These are phyloP conservation scores for Fraxinus baroniana DNA, from an alignment of 305 asterid species.

Conservation along the genomic window DNA sequence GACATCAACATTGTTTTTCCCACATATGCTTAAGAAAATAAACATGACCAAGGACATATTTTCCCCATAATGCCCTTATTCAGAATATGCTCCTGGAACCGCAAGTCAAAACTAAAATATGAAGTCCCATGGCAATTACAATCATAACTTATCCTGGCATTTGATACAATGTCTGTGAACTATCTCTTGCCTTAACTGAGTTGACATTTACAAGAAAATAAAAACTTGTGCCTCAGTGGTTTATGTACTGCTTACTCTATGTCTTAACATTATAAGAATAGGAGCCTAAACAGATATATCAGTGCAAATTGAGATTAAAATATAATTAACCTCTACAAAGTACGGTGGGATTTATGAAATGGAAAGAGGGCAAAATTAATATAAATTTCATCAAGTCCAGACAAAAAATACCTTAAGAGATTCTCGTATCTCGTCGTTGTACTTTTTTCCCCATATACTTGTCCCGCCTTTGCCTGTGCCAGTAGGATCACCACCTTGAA, in stretches of 20 bases:
- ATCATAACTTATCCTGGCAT: background rate
- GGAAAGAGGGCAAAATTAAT: constrained; percentile 14
- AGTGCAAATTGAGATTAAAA: background rate
- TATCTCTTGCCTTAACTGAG: background rate
- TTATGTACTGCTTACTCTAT: background rate
- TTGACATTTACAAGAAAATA: background rate
- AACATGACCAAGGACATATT: background rate
- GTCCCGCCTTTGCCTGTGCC: constrained; percentile 93
- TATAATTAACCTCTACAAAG: background rate
- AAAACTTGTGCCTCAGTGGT: background rate
- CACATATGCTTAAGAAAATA: background rate
- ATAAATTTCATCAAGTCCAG: background rate
- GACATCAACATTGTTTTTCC: background rate
- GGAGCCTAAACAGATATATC: background rate
- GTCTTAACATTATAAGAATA: background rate
- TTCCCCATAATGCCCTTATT: background rate
- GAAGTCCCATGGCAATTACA: background rate
- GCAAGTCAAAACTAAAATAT: background rate
- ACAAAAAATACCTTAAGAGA: constrained; percentile 75
- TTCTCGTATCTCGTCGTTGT: constrained; percentile 87
- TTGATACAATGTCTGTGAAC: background rate
- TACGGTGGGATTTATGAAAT: background rate
- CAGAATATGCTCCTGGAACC: background rate
- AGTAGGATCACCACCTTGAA: constrained; percentile 98
- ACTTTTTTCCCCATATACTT: constrained; percentile 95